phyloP scores from a whole-genome alignment of 352 stramenopile genomes.

The Nothophytophthora sp. region DNA sequence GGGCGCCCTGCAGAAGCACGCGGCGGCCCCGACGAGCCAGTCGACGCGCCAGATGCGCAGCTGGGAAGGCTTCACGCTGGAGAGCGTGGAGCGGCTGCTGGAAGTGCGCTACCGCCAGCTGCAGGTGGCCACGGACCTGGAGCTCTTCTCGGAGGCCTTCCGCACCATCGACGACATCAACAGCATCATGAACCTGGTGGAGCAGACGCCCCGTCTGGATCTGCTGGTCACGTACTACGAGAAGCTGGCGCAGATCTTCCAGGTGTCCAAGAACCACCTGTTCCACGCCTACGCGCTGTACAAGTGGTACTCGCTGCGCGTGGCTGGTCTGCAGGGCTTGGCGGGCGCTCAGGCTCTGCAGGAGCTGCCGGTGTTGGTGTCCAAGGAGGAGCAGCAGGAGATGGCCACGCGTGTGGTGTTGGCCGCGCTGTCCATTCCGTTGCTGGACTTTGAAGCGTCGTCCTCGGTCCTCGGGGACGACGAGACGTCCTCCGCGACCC shows the following conservation, averaged over 20 bases:
- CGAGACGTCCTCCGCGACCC: constrained; percentile 57
- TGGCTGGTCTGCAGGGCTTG: constrained; percentile 83
- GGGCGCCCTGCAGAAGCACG: constrained; percentile 94
- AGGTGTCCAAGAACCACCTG: constrained; percentile 96
- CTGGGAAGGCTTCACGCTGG: constrained; percentile 96
- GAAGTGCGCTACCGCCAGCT: constrained; percentile 97
- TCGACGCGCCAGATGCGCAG: constrained; percentile 89
- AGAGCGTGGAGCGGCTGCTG: constrained; percentile 96
- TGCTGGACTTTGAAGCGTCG: constrained; percentile 65
- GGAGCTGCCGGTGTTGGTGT: constrained; percentile 51
- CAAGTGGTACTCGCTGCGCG: constrained; percentile 94
- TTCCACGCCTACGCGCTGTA: constrained; percentile 98
- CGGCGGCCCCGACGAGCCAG: constrained; percentile 62
- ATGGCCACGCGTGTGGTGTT: constrained; percentile 93
- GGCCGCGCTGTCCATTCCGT: constrained; percentile 93
- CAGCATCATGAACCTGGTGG: constrained; percentile 93
- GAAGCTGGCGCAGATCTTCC: constrained; percentile 97
- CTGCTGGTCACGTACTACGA: constrained; percentile 98
- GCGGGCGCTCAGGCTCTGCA: constrained; percentile 40
- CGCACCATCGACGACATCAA: constrained; percentile 99
- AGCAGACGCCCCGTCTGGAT: constrained; percentile 92
- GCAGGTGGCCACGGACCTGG: constrained; percentile 93
- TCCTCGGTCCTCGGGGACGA: constrained; percentile 61
- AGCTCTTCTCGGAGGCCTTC: constrained; percentile 98
- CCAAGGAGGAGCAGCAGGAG: constrained; percentile 72